Evolutionary conservation across 2,329 filamentous ascomycete genomes (phyloP).

Genomic region (Neobulgaria alba): DNA sequence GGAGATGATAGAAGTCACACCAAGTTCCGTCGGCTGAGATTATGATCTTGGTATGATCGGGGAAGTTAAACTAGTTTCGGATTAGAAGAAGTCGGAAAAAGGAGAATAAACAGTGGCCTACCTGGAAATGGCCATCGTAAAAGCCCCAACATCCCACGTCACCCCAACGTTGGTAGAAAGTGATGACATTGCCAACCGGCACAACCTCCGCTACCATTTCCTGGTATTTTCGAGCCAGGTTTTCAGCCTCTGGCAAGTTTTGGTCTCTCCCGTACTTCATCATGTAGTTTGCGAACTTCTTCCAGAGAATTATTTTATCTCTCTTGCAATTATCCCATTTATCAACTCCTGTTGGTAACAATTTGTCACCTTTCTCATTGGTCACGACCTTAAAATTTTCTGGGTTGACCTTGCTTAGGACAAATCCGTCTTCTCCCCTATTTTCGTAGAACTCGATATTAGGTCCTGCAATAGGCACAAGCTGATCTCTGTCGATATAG

Average conservation of each 20-base stretch:
- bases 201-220: slow-evolving; percentile 29
- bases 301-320: slow-evolving; percentile 59
- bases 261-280: slow-evolving; percentile 66
- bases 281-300: slow-evolving; percentile 70
- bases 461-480: slow-evolving; percentile 53
- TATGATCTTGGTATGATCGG: slow-evolving; percentile 79
- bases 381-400: slow-evolving; percentile 49
- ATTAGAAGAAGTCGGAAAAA: slow-evolving; percentile 11
- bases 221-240: slow-evolving; percentile 24
- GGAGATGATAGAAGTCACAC: slow-evolving; percentile 71
- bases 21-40: slow-evolving; percentile 65
- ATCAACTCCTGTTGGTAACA: slow-evolving; percentile 51
- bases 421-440: slow-evolving; percentile 54
- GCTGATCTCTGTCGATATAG: slow-evolving; percentile 50
- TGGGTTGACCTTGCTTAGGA: slow-evolving; percentile 54
- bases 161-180: slow-evolving; percentile 74
- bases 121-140: slow-evolving; percentile 69
- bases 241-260: slow-evolving; percentile 41
- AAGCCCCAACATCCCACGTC: slow-evolving; percentile 79
- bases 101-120: slow-evolving; percentile 28
- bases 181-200: slow-evolving; percentile 50
- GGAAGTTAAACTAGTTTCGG: slow-evolving; percentile 64
- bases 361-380: slow-evolving; percentile 49
- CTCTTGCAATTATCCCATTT: slow-evolving; percentile 58
- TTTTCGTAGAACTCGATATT: slow-evolving; percentile 68